Conservation (phyloP, 352 stramenopile genomes). For the Phytophthora gonapodyides region DNA sequence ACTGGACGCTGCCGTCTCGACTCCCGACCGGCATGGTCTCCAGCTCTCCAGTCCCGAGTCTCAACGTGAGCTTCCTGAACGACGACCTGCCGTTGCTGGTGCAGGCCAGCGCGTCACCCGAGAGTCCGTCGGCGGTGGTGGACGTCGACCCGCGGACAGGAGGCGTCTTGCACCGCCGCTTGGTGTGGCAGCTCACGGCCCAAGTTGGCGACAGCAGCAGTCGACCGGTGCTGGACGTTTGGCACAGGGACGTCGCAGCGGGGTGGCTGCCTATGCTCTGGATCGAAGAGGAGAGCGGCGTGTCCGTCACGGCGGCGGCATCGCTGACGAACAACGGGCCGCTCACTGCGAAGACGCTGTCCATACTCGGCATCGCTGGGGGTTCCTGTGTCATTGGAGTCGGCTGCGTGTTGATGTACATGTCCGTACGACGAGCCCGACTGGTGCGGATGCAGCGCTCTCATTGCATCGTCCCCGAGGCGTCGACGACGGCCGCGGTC, state of each 20-base stretch:
- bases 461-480: slow-evolving; percentile 23
- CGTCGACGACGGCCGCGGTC: slow-evolving; percentile 2
- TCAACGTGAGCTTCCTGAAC: slow-evolving; percentile 57
- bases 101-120: slow-evolving; percentile 17
- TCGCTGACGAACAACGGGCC: slow-evolving; percentile 12
- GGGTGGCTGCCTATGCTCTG: slow-evolving; percentile 54
- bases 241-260: slow-evolving; percentile 35
- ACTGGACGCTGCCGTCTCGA: slow-evolving; percentile 43
- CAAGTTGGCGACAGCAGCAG: slow-evolving; percentile 15
- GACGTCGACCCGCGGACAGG: slow-evolving; percentile 60
- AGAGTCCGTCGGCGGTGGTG: slow-evolving; percentile 27
- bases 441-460: slow-evolving; percentile 25
- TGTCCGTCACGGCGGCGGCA: slow-evolving; percentile 32
- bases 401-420: slow-evolving; percentile 19
- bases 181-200: slow-evolving; percentile 56
- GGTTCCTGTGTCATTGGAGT: slow-evolving; percentile 21
- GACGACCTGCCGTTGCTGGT: slow-evolving; percentile 51
- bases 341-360: slow-evolving; percentile 23
- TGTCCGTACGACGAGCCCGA: slow-evolving; percentile 22
- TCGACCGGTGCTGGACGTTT: slow-evolving; percentile 33
- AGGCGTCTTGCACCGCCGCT: slow-evolving; percentile 48
- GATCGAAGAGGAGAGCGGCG: slow-evolving; percentile 50
- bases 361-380: slow-evolving; percentile 8
- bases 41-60: slow-evolving; percentile 3
- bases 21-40: slow-evolving; percentile 41